Base-by-base conservation (phyloP, 1,284 basidiomycete species). In the Cutaneotrichosporon daszewskae region DNA sequence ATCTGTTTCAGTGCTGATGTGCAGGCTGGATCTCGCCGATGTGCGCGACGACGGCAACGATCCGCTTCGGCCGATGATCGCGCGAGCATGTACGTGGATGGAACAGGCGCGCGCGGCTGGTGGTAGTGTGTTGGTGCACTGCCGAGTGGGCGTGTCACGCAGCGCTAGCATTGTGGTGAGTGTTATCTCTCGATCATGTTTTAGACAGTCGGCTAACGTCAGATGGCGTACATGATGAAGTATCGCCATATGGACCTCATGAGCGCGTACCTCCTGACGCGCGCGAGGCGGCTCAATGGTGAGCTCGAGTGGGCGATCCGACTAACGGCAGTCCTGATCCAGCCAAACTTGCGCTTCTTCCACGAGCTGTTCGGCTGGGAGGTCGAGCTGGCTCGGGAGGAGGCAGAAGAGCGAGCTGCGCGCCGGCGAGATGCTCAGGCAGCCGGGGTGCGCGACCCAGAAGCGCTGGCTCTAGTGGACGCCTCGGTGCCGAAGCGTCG, bases 141-240 rank as follows among this genome's bases (percentile, higher is more conserved):
- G 94, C 70, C 80, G 92, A 14, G 91, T 97, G 14, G 94, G 94
- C 10, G 94, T 98, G 31, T 87, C 84, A 41, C 76, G 94, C 45
- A 90, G 86, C 61, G 91, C 92, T 16, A 94, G 89, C 29, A 88
- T 96, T 47, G 87, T 87, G 45, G 82, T 84, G 58, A 68, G 80
- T 77, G n/a, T n/a, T n/a, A 27, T 32, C 8, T 23, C n/a, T 19
- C 9, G 2, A 13, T n/a, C n/a, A n/a, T 20, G 5, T 4, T 11
- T 11, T 3, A 19, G 17, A 14, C n/a, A 4, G n/a, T 18, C 22
- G 32, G 33, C 37, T 41, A 20, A 20, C 23, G 3, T 16, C 45
- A 72, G 79, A 92, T 98, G 62, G 94, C 92, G 9, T 96, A 96
- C 70, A 85, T 95, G 59, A 96, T 96, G 91, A 87, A 91, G 63